A percentile compares a stretch with the other conserved stretches of the same genome.
Evolutionary conservation across 208 protist genomes (phyloP).

Genomic region (Leishmania braziliensis): DNA sequence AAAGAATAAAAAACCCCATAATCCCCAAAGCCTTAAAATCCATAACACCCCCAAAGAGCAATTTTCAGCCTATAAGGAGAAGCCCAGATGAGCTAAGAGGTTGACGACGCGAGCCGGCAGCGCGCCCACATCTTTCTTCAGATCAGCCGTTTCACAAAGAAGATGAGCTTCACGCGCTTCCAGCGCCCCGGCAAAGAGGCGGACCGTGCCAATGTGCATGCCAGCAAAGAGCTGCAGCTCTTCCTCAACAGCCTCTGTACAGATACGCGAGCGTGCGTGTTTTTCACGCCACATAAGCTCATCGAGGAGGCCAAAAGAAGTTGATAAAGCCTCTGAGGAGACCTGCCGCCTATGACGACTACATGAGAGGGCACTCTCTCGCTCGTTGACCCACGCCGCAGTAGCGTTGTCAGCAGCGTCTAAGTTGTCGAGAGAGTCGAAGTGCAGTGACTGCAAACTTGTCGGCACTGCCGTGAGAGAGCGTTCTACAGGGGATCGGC

Average conservation of each 20-base stretch:
- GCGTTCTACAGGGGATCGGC: conserved; percentile 23
- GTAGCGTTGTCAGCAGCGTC: conserved; percentile 8
- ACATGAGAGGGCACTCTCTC: conserved; percentile 3
- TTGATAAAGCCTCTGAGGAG: neutral
- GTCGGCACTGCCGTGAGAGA: conserved; percentile 15
- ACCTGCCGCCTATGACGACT: neutral
- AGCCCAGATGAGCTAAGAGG: no score
- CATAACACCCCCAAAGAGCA: no score
- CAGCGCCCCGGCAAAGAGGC: conserved; percentile 4
- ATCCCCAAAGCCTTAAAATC: no score
- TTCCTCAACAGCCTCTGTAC: conserved; percentile 13
- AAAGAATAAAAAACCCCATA: no score
- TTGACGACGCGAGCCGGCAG: conserved; percentile 17
- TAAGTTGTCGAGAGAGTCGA: conserved; percentile 14
- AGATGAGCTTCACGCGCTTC: conserved; percentile 11
- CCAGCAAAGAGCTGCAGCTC: neutral
- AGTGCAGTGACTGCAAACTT: neutral
- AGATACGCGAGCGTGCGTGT: conserved; percentile 10
- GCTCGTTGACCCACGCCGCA: neutral
- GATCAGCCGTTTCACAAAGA: neutral
- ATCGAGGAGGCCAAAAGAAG: conserved; percentile 1
- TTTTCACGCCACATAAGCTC: conserved; percentile 14
- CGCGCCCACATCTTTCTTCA: conserved; percentile 7
- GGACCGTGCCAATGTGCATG: conserved; percentile 10
- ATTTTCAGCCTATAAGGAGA: no score